Evolutionary conservation across 257 asterid genomes (phyloP).

Genomic region (Ilex aquifolium): DNA sequence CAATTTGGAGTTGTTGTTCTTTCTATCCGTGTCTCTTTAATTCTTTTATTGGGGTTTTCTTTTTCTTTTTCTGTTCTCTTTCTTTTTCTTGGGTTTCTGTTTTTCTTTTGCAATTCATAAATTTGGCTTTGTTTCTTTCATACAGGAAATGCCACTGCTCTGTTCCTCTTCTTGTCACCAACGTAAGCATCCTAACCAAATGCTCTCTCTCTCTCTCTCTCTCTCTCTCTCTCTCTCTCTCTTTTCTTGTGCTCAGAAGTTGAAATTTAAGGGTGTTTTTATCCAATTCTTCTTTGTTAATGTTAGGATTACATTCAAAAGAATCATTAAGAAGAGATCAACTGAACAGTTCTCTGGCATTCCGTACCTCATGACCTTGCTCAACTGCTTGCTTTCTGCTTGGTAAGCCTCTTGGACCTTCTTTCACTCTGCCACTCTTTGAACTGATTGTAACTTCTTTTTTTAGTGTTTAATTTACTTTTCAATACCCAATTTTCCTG

Average conservation of each 20-base stretch:
- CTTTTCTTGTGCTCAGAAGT: too few species aligned
- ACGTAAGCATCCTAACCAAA: constrained; percentile 39
- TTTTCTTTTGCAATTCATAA: constrained; percentile 2
- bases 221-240: too few species aligned
- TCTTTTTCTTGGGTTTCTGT: background rate
- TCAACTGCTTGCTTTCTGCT: background rate
- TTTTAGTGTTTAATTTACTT: too few species aligned
- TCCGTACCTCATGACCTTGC: background rate
- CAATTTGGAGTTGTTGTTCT: background rate
- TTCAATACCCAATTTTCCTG: too few species aligned
- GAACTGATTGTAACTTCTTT: too few species aligned
- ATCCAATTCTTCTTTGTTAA: background rate
- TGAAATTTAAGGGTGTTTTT: too few species aligned
- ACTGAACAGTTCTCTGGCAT: background rate
- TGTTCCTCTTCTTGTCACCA: constrained; percentile 85
- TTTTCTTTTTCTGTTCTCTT: background rate
- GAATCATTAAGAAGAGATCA: background rate
- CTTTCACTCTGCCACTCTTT: too few species aligned
- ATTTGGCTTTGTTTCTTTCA: constrained; percentile 4
- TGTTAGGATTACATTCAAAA: background rate
- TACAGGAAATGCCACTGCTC: constrained; percentile 70
- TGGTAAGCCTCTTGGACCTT: background rate
- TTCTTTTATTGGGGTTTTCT: background rate
- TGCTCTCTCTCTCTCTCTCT: too few species aligned
- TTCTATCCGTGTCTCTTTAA: too few species aligned